A percentile compares a stretch with the other conserved stretches of the same genome.
These are phyloP conservation scores for Trametes maxima DNA, from an alignment of 768 basidiomycete species.

Conservation along the genomic window DNA sequence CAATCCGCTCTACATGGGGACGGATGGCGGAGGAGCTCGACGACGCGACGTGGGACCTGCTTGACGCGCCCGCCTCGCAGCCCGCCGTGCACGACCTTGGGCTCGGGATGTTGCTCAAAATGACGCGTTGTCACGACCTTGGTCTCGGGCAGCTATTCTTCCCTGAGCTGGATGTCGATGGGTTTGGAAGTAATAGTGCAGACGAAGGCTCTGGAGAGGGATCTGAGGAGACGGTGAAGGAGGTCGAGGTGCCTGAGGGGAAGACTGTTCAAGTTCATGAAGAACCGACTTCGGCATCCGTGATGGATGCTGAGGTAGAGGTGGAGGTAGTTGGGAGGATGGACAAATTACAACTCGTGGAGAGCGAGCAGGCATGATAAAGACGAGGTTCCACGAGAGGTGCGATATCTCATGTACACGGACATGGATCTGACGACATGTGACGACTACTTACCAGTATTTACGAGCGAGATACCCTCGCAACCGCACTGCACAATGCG, in stretches of 20 bases:
- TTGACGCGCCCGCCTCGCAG: constrained; percentile 47
- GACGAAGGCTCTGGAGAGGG: constrained; percentile 5
- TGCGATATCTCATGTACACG: not conserved
- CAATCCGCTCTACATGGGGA: constrained; percentile 72
- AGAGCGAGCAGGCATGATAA: not conserved
- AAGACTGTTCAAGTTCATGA: too few species aligned
- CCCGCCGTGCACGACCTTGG: constrained; percentile 39
- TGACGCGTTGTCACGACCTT: constrained; percentile 75
- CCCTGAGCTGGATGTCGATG: constrained; percentile 29
- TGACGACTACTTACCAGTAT: constrained; percentile 2
- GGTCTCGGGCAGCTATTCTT: constrained; percentile 64
- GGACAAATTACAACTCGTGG: not conserved
- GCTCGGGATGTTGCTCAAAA: constrained; percentile 68
- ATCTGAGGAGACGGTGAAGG: constrained; percentile 2
- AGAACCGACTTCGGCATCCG: not conserved
- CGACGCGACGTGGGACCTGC: constrained; percentile 61
- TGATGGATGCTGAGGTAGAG: not conserved
- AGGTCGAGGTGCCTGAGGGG: not conserved
- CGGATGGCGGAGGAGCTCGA: constrained; percentile 68
- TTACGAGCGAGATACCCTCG: constrained; percentile 2
- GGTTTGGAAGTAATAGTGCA: not conserved
- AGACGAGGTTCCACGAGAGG: not conserved
- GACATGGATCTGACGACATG: not conserved
- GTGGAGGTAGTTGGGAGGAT: not conserved
- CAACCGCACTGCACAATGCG: not conserved